Evolutionary conservation across 192 early-diverging fungal species (phyloP).

Genomic region (Rhizophlyctis rosea): DNA sequence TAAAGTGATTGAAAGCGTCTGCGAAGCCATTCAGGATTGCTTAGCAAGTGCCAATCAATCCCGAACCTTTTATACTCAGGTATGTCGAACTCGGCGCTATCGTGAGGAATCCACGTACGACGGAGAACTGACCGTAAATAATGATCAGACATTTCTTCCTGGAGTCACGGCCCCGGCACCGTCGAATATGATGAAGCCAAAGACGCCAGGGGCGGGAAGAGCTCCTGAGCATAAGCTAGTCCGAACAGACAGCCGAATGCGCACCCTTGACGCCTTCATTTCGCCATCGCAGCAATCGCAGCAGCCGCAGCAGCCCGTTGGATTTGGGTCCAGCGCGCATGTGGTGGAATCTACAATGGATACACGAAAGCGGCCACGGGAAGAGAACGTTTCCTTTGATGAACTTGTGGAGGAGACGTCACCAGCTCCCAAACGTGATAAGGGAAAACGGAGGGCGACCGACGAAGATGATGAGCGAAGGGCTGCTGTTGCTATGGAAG

Average conservation of each 20-base stretch:
- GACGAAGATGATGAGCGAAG: no score
- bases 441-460: no score
- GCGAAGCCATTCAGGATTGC: conserved; percentile 64
- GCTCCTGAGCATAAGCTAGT: conserved; percentile 72
- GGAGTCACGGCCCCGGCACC: no score
- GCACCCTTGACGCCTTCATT: conserved; percentile 73
- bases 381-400: no score
- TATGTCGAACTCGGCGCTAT: conserved; percentile 10
- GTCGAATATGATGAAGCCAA: no score
- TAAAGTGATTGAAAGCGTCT: conserved; percentile 64
- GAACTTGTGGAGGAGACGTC: no score
- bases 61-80: conserved; percentile 72
- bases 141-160: neutral
- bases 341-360: no score
- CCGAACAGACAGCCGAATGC: conserved; percentile 77
- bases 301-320: conserved; percentile 5
- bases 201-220: conserved; percentile 27
- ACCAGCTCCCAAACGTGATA: no score
- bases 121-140: neutral
- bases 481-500: no score
- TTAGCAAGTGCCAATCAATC: conserved; percentile 71
- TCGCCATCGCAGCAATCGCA: conserved; percentile 15
- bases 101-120: no score
- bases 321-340: no score
- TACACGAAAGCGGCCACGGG: no score